phyloP scores from a whole-genome alignment of 2,329 filamentous ascomycete genomes.

The Pseudogymnoascus sp. region DNA sequence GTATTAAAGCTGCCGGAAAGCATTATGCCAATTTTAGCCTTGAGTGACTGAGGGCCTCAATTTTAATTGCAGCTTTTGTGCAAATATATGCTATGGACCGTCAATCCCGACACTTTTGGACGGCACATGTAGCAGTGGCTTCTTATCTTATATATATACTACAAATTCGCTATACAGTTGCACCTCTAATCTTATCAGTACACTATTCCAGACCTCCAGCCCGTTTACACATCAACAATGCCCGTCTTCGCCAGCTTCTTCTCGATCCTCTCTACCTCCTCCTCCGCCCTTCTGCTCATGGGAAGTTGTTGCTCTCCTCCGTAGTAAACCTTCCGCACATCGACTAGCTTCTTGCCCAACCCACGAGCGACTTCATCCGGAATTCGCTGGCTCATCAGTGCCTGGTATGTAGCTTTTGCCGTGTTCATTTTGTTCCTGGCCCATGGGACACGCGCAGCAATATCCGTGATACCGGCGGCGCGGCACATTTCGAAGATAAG shows the following conservation, averaged over 20 bases:
- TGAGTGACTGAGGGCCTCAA: no score
- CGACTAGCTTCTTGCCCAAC: constrained; percentile 88
- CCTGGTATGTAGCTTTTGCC: constrained; percentile 82
- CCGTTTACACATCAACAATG: neutral
- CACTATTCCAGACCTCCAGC: neutral
- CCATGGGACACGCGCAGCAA: constrained; percentile 73
- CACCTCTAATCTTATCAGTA: constrained; percentile 5
- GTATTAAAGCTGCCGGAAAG: no score
- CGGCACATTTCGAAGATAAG: constrained; percentile 93
- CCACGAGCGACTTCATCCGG: constrained; percentile 86
- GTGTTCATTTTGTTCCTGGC: constrained; percentile 97
- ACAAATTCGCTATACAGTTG: constrained; percentile 5
- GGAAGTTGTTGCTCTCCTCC: constrained; percentile 43
- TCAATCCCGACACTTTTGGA: no score
- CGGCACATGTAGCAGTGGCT: neutral
- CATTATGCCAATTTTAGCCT: no score
- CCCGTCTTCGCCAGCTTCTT: neutral
- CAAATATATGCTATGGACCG: no score
- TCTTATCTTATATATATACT: constrained; percentile 8
- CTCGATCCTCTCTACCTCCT: neutral
- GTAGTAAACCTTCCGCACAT: constrained; percentile 96
- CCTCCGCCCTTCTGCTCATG: neutral
- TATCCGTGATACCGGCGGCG: constrained; percentile 75
- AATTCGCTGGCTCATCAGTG: constrained; percentile 72
- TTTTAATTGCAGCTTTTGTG: no score